These are phyloP conservation scores for Friedmanniomyces simplex DNA, from an alignment of 495 filamentous ascomycete genomes.

Conservation along the genomic window DNA sequence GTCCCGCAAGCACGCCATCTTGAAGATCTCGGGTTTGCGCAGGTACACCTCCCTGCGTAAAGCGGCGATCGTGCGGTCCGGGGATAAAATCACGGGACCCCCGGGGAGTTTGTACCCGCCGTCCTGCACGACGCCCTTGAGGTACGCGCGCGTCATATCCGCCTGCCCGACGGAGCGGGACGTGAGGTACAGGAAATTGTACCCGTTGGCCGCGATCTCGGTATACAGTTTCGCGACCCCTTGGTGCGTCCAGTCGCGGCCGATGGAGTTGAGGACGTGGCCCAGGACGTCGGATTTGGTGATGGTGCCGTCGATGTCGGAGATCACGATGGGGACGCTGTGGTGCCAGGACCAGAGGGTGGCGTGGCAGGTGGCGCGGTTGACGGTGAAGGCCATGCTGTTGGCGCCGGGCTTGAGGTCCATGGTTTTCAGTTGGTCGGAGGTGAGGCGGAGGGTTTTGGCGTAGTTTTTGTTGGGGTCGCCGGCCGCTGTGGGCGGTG, in stretches of 20 bases:
- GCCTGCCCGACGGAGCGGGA: conserved; percentile 88
- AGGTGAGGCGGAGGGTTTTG: conserved; percentile 93
- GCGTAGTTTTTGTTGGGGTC: conserved; percentile 81
- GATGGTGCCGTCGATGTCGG: conserved; percentile 97
- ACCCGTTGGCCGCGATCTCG: conserved; percentile 91
- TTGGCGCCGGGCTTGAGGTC: conserved; percentile 77
- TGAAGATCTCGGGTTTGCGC: conserved; percentile 96
- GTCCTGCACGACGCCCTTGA: conserved; percentile 83
- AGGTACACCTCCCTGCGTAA: conserved; percentile 89
- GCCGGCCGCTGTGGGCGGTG: conserved; percentile 39
- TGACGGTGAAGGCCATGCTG: conserved; percentile 90
- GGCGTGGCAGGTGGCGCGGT: conserved; percentile 80
- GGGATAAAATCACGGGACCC: conserved; percentile 88
- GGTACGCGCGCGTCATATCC: conserved; percentile 81
- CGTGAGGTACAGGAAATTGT: conserved; percentile 97
- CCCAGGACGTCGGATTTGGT: conserved; percentile 97
- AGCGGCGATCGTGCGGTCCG: conserved; percentile 93
- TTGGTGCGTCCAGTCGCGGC: conserved; percentile 93
- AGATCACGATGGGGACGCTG: conserved; percentile 87
- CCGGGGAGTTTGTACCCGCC: conserved; percentile 66
- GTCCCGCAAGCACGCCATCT: conserved; percentile 95
- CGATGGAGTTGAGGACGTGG: conserved; percentile 97
- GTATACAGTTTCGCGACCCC: conserved; percentile 95
- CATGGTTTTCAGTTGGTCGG: conserved; percentile 84
- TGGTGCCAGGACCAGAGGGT: conserved; percentile 89